A percentile compares a stretch with the other conserved stretches of the same genome.
phyloP scores from a whole-genome alignment of 2,329 filamentous ascomycete species.

The Aspergillus caelatus region DNA sequence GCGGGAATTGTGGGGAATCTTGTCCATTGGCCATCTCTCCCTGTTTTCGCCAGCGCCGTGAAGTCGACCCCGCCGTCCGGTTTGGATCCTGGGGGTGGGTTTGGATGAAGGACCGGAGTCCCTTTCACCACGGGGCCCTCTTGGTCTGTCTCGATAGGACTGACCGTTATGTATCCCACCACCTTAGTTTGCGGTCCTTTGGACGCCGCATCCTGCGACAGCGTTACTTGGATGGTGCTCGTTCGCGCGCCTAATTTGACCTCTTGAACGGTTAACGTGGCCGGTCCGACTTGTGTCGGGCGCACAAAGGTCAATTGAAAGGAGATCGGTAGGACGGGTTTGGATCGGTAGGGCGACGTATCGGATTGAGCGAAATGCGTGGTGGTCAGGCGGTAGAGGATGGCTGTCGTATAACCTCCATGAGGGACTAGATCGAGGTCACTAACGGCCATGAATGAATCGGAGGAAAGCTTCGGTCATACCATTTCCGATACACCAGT shows the following conservation, averaged over 20 bases:
- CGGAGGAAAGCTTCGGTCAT: too few species aligned
- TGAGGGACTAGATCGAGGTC: neutral
- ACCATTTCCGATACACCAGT: constrained; percentile 10
- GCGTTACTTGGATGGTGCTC: constrained; percentile 2
- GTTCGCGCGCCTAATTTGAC: constrained; percentile 6
- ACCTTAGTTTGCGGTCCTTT: neutral
- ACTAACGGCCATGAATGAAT: neutral
- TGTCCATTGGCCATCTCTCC: neutral
- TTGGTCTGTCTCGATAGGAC: neutral
- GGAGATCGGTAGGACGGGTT: neutral
- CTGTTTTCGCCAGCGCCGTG: neutral
- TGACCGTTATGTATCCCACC: constrained; percentile 2
- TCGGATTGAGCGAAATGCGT: constrained; percentile 1
- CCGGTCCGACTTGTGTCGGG: constrained; percentile 1
- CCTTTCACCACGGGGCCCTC: neutral
- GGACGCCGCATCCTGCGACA: neutral
- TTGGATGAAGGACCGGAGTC: neutral
- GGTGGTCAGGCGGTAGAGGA: constrained; percentile 1
- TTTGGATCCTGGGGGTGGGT: neutral
- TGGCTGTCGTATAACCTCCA: constrained; percentile 9
- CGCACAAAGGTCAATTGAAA: constrained; percentile 6
- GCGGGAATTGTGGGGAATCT: neutral
- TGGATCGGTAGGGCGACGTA: neutral
- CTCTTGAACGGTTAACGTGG: neutral
- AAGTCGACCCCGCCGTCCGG: neutral